phyloP scores from a whole-genome alignment of 441 rosid species.

The Erodium moschatum region DNA sequence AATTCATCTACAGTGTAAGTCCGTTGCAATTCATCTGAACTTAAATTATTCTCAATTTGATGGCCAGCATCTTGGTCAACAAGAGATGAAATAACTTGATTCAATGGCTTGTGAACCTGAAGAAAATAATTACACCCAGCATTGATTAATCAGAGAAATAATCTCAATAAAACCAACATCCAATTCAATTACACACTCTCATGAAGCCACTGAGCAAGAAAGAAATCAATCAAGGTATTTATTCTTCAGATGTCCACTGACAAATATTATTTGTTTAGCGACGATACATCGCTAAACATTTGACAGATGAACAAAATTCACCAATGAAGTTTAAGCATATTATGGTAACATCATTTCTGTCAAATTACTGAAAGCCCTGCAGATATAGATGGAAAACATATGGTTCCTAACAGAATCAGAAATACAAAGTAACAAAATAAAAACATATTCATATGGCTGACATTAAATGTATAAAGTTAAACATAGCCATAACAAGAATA shows the following conservation, averaged over 20 bases:
- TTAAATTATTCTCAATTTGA: conserved; percentile 73
- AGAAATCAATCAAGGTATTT: not conserved
- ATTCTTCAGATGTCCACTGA: too few relatives aligned
- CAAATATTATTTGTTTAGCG: too few relatives aligned
- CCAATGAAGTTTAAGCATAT: too few relatives aligned
- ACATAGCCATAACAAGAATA: not conserved
- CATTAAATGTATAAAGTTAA: too few relatives aligned
- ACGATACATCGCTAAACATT: too few relatives aligned
- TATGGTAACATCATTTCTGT: too few relatives aligned
- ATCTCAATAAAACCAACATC: not conserved
- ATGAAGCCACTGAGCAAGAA: not conserved
- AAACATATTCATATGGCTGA: too few relatives aligned
- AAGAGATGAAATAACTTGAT: conserved; percentile 85
- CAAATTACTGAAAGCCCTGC: too few relatives aligned
- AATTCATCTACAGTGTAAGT: conserved; percentile 81
- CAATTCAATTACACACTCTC: not conserved
- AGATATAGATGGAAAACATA: too few relatives aligned
- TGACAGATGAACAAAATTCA: too few relatives aligned
- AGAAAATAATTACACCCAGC: conserved; percentile 22
- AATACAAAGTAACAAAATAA: too few relatives aligned
- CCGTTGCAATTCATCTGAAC: conserved; percentile 67
- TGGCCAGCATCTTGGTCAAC: conserved; percentile 95
- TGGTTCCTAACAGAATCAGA: too few relatives aligned
- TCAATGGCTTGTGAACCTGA: conserved; percentile 76
- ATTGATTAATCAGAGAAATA: conserved; percentile 20